phyloP scores from a whole-genome alignment of 768 basidiomycete species.

The Hemileccinum impolitum region DNA sequence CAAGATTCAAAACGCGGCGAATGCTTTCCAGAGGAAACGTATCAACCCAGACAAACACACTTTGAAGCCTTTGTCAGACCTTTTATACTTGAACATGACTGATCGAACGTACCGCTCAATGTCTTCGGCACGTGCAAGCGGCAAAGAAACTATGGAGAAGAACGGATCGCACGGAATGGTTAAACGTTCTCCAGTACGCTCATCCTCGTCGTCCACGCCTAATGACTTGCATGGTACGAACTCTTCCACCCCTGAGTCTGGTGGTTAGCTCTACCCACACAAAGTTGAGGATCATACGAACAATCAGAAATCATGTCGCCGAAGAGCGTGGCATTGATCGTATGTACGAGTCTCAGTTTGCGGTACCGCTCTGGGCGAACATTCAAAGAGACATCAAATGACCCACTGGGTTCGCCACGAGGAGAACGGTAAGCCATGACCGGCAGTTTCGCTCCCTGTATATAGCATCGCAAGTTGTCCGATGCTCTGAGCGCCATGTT shows the following conservation, averaged over 20 bases:
- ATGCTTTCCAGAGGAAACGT: conserved; percentile 50
- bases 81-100: background rate
- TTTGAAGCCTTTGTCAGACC: conserved; percentile 19
- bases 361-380: conserved; percentile 49
- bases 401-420: conserved; percentile 29
- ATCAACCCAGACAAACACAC: conserved; percentile 48
- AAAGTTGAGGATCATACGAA: conserved; percentile 23
- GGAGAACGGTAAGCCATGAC: conserved; percentile 33
- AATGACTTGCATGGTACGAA: conserved; percentile 35
- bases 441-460: conserved; percentile 47
- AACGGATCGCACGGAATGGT: conserved; percentile 42
- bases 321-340: conserved; percentile 31
- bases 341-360: conserved; percentile 47
- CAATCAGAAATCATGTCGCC: conserved; percentile 36
- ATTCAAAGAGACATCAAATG: conserved; percentile 23
- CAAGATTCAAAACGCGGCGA: conserved; percentile 38
- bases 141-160: conserved; percentile 34
- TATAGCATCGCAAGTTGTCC: conserved; percentile 44
- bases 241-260: conserved; percentile 37
- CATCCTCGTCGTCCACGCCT: conserved; percentile 37
- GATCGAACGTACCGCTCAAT: conserved; percentile 39
- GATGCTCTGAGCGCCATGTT: conserved; percentile 34
- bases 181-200: conserved; percentile 37
- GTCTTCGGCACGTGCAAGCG: conserved; percentile 38
- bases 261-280: conserved; percentile 4